Evolutionary conservation across 2,329 filamentous ascomycete genomes (phyloP).

Genomic region (Penicillium paneum): DNA sequence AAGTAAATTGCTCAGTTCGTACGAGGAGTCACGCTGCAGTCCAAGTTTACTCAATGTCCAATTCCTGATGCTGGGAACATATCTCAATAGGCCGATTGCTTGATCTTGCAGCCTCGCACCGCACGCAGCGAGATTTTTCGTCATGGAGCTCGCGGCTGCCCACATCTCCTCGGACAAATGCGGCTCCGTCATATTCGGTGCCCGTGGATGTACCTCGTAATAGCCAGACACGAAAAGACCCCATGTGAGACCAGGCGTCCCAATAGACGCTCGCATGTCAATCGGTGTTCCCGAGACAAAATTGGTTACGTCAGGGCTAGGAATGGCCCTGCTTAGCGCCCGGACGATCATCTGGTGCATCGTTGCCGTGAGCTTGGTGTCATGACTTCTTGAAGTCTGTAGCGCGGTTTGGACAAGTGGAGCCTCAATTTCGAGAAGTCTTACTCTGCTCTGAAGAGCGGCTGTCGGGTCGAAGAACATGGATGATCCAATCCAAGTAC

Average conservation of each 20-base stretch:
- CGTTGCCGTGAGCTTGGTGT: constrained; percentile 43
- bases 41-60: constrained; percentile 44
- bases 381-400: constrained; percentile 29
- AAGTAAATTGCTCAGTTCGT: constrained; percentile 48
- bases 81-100: constrained; percentile 45
- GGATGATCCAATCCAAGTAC: constrained; percentile 35
- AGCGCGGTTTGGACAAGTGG: constrained; percentile 29
- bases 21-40: constrained; percentile 40
- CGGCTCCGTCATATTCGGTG: background rate
- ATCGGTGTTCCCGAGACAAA: constrained; percentile 43
- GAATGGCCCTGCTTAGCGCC: constrained; percentile 35
- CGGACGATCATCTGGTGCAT: constrained; percentile 43
- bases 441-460: constrained; percentile 30
- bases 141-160: constrained; percentile 32
- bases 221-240: constrained; percentile 36
- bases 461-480: constrained; percentile 26
- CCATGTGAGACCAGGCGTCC: constrained; percentile 34
- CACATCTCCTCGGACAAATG: constrained; percentile 33
- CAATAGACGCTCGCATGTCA: constrained; percentile 41
- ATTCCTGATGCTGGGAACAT: constrained; percentile 38
- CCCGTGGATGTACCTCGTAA: constrained; percentile 25
- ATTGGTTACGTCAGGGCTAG: constrained; percentile 21
- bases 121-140: constrained; percentile 31
- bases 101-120: constrained; percentile 38
- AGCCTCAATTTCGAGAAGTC: constrained; percentile 32